These are phyloP conservation scores for Zygoascus flipseniorum DNA, from an alignment of 805 yeast species.

Conservation along the genomic window DNA sequence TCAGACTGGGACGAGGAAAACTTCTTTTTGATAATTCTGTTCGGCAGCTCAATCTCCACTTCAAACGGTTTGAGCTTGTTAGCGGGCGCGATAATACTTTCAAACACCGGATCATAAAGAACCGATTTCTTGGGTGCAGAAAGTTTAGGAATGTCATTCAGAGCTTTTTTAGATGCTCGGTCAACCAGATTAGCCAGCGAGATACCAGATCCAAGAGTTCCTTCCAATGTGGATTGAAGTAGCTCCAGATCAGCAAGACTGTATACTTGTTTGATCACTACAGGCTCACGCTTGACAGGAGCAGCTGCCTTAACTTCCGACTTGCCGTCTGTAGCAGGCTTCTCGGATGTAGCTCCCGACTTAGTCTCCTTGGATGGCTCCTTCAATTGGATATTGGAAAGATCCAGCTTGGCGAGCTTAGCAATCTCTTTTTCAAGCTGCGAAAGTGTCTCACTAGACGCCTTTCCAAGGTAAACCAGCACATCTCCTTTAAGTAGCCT, in stretches of 20 bases:
- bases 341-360: constrained; percentile 8
- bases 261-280: constrained; percentile 9
- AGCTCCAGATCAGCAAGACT: constrained; percentile 13
- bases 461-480: constrained; percentile 69
- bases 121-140: constrained; percentile 28
- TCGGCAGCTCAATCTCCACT: constrained; percentile 27
- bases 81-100: constrained; percentile 44
- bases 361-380: constrained; percentile 11
- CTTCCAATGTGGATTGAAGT: constrained; percentile 15
- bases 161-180: constrained; percentile 39
- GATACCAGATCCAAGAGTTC: constrained; percentile 22
- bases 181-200: constrained; percentile 31
- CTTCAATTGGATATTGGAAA: constrained; percentile 47
- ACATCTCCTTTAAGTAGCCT: constrained; percentile 87
- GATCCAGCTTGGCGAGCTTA: constrained; percentile 54
- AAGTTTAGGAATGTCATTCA: constrained; percentile 22
- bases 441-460: constrained; percentile 46
- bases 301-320: constrained; percentile 2
- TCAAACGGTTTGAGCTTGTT: constrained; percentile 32
- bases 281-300: constrained; percentile 9
- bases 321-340: constrained; percentile 14
- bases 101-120: constrained; percentile 52
- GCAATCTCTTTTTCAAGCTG: constrained; percentile 47
- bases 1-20: constrained; percentile 14
- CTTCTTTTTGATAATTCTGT: constrained; percentile 11